Conservation (phyloP, 768 basidiomycete genomes). For the Calocybe indica region DNA sequence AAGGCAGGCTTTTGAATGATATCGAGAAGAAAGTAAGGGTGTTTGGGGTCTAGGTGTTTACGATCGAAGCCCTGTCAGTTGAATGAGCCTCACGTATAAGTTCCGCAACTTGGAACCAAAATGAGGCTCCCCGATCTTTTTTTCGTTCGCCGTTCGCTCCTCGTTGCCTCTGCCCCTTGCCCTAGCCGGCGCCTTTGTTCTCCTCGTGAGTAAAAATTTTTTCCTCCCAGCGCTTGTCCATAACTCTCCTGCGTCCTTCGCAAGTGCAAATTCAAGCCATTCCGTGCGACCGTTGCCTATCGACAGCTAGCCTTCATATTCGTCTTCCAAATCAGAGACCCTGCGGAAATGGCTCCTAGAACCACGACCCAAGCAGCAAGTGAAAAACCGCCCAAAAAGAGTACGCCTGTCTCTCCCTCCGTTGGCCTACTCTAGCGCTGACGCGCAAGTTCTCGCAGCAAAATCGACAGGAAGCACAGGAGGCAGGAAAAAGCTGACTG, state of each 20-base stretch:
- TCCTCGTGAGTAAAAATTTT: background rate
- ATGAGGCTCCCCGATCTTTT: conserved; percentile 36
- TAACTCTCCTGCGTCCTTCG: background rate
- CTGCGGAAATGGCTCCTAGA: conserved; percentile 36
- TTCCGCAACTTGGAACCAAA: conserved; percentile 48
- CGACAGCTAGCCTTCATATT: background rate
- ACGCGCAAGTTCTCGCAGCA: conserved; percentile 19
- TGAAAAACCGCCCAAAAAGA: conserved; percentile 48
- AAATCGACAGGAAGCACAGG: conserved; percentile 46
- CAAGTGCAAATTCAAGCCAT: no score
- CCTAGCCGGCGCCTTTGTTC: background rate
- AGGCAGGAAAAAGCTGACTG: conserved; percentile 57
- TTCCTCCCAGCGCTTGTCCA: background rate
- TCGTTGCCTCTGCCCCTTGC: conserved; percentile 7
- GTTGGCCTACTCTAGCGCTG: background rate
- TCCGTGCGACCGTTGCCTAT: no score
- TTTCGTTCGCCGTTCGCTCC: conserved; percentile 32
- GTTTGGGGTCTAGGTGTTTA: conserved; percentile 30
- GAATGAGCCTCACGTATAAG: conserved; percentile 47
- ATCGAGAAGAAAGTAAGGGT: conserved; percentile 13
- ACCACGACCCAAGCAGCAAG: conserved; percentile 30
- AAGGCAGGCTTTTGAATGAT: no score
- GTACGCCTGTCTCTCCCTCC: conserved; percentile 30
- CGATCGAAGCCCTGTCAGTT: conserved; percentile 47
- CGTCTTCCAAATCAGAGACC: background rate